Conservation (phyloP, 768 basidiomycete species). For the Arthromyces matolae region DNA sequence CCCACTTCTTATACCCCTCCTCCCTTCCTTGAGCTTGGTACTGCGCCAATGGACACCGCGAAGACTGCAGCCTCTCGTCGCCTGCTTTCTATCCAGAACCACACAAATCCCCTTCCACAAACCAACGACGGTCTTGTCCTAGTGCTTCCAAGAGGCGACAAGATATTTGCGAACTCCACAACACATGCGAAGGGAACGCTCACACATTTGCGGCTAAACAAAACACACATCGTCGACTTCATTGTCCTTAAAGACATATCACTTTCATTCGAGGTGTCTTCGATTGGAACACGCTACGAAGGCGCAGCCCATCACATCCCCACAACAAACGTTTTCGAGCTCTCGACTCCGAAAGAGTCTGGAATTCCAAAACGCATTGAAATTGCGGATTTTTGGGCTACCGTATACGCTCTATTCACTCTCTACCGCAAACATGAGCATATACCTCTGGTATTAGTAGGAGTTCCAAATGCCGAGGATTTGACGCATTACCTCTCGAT, state of each 20-base stretch:
- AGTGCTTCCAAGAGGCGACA: slow-evolving; percentile 27
- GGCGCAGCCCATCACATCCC: slow-evolving; percentile 27
- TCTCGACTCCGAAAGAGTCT: slow-evolving; percentile 18
- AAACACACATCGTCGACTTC: slow-evolving; percentile 18
- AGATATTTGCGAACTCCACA: slow-evolving; percentile 15
- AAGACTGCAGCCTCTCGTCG: slow-evolving; percentile 14
- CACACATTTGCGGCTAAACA: slow-evolving; percentile 22
- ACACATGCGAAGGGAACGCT: slow-evolving; percentile 7
- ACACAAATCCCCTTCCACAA: slow-evolving; percentile 13
- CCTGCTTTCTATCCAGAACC: slow-evolving; percentile 21
- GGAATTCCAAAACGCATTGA: slow-evolving; percentile 18
- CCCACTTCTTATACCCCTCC: not conserved
- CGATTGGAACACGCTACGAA: slow-evolving; percentile 27
- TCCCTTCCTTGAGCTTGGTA: not conserved
- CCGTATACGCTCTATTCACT: slow-evolving; percentile 39
- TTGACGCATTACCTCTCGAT: slow-evolving; percentile 34
- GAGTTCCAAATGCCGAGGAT: slow-evolving; percentile 27
- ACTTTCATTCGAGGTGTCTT: slow-evolving; percentile 23
- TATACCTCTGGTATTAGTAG: slow-evolving; percentile 35
- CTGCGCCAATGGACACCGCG: not conserved
- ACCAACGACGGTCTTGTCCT: slow-evolving; percentile 19
- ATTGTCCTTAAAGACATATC: slow-evolving; percentile 6
- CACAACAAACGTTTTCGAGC: slow-evolving; percentile 22
- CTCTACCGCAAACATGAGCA: slow-evolving; percentile 35
- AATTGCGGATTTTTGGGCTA: slow-evolving; percentile 36